These are phyloP conservation scores for Marasmius oreades DNA, from an alignment of 1,284 basidiomycete genomes.

Conservation along the genomic window DNA sequence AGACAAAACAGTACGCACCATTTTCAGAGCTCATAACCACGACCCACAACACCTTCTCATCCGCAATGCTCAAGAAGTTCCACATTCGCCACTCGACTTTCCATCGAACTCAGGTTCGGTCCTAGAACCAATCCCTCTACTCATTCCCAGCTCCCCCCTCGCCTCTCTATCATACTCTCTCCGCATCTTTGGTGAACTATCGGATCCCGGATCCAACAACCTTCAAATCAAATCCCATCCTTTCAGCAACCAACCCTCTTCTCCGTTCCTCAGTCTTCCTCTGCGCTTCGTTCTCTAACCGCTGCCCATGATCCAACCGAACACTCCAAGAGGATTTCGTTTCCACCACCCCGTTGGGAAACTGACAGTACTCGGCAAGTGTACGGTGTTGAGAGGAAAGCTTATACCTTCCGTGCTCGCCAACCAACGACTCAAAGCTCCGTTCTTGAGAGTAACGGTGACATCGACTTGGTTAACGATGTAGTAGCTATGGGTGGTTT, in stretches of 20 bases:
- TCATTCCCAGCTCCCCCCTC: background rate
- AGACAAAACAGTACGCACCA: conserved; percentile 1
- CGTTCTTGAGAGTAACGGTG: background rate
- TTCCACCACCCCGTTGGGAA: conserved; percentile 19
- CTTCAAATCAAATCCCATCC: conserved; percentile 3
- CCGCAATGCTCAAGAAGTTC: conserved; percentile 20
- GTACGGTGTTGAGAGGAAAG: conserved; percentile 13
- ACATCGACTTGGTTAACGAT: no score
- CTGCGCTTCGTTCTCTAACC: conserved; percentile 12
- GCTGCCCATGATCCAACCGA: conserved; percentile 18
- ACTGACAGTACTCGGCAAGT: no score
- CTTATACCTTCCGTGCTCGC: conserved; percentile 15
- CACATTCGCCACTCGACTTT: conserved; percentile 17
- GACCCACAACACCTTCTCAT: conserved; percentile 20
- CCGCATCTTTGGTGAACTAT: background rate
- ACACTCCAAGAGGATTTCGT: conserved; percentile 15
- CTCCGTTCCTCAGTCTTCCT: conserved; percentile 14
- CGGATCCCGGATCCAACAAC: background rate
- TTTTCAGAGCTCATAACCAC: conserved; percentile 20
- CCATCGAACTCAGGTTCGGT: conserved; percentile 5
- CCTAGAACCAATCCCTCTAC: conserved; percentile 1
- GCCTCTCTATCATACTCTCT: conserved; percentile 2
- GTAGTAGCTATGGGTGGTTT: conserved; percentile 13
- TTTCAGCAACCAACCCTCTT: conserved; percentile 6
- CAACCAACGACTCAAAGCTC: conserved; percentile 8